Percentiles rank a stretch among this genome's conserved stretches.
Conservation (phyloP, 345 rosid species). For the Odontarrhena argentea region DNA sequence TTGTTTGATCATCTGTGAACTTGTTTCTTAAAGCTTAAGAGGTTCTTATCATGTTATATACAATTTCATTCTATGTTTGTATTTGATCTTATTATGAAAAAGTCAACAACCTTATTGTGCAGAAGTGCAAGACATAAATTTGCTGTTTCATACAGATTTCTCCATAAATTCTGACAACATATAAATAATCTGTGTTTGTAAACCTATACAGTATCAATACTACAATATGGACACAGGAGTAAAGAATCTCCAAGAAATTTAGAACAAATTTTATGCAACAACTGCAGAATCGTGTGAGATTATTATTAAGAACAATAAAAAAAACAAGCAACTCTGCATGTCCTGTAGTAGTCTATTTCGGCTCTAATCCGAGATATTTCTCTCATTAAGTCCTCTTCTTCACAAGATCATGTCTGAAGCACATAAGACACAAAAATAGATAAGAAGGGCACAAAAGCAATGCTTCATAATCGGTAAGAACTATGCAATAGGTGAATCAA, state of each 20-base stretch:
- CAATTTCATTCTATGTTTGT: constrained; percentile 1
- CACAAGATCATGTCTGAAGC: constrained; percentile 25
- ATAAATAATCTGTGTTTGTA: background rate
- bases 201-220: background rate
- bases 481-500: background rate
- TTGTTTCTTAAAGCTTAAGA: constrained; percentile 15
- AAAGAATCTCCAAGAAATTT: constrained; percentile 14
- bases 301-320: constrained; percentile 4
- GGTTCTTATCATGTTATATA: constrained; percentile 26
- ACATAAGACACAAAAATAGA: constrained; percentile 17
- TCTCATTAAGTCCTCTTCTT: constrained; percentile 23
- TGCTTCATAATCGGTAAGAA: constrained; percentile 6
- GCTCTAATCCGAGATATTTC: constrained; percentile 7
- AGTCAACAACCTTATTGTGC: background rate
- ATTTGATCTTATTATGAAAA: constrained; percentile 7
- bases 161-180: constrained; percentile 10
- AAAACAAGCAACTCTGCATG: background rate
- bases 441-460: constrained; percentile 21
- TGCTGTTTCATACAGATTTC: constrained; percentile 18
- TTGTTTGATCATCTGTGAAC: constrained; percentile 3
- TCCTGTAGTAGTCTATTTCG: background rate
- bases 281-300: constrained; percentile 10
- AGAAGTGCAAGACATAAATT: too few species aligned
- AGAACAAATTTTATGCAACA: constrained; percentile 7
- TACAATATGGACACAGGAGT: constrained; percentile 1